Evolutionary conservation across 2,329 filamentous ascomycete genomes (phyloP).

Genomic region (Xylariaceae sp.): DNA sequence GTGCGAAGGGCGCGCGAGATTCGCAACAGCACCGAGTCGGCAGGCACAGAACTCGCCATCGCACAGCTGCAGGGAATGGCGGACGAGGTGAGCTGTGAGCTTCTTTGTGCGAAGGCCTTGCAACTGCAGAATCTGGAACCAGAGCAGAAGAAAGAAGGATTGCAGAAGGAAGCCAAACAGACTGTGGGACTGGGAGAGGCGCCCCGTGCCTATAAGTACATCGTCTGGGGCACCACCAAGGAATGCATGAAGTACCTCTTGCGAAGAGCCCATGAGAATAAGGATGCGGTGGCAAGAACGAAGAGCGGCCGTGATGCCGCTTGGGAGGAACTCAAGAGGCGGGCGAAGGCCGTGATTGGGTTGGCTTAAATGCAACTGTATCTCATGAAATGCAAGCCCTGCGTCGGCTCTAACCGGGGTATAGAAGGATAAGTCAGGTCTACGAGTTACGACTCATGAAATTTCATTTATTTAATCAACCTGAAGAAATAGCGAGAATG

Average conservation of each 20-base stretch:
- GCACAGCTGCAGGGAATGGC: constrained; percentile 95
- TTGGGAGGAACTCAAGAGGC: constrained; percentile 64
- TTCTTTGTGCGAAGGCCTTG: constrained; percentile 44
- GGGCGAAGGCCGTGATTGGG: constrained; percentile 52
- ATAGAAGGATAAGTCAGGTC: not conserved
- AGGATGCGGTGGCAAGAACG: constrained; percentile 70
- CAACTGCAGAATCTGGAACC: not conserved
- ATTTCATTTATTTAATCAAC: not conserved
- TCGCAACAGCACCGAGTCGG: constrained; percentile 51
- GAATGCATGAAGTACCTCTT: constrained; percentile 89
- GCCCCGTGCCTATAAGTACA: constrained; percentile 65
- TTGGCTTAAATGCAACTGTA: constrained; percentile 18
- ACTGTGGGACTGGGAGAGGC: constrained; percentile 17
- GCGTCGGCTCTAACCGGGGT: too few relatives aligned
- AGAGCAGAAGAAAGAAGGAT: not conserved
- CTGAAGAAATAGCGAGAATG: too few relatives aligned
- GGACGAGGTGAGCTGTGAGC: constrained; percentile 80
- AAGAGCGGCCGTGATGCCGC: constrained; percentile 66
- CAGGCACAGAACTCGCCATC: constrained; percentile 59
- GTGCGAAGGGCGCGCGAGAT: constrained; percentile 64
- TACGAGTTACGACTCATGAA: constrained; percentile 16
- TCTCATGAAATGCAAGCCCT: too few relatives aligned
- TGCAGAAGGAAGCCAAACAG: not conserved
- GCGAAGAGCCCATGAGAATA: constrained; percentile 76
- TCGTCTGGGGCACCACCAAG: constrained; percentile 72